Base-by-base conservation (phyloP, 2,329 filamentous ascomycete genomes). In the Coniochaeta prunicola region DNA sequence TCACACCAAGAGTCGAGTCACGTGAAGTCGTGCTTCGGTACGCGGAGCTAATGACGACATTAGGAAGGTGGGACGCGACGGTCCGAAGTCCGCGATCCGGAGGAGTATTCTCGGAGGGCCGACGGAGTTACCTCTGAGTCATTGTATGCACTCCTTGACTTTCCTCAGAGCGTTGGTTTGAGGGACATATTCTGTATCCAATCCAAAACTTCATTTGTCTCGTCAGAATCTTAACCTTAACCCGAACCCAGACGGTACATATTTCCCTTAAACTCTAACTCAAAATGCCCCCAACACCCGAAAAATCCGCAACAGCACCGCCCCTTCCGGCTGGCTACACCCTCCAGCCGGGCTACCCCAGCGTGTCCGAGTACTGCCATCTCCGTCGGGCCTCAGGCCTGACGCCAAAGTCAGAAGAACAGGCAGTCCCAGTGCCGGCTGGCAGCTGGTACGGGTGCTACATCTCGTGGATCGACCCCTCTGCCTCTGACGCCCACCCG, bases 401-500 rank as follows among this genome's bases (percentile, higher is more conserved):
- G 48, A 67, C 70, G 1, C 68, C 74, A 4, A 71, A 71, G 57
- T 76, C 68, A 1, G 59, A 66, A 7, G 69, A 70, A 2, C 74
- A 78, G 61, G 75, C 71, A 1, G 61, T 64, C 4, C 68, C 68
- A 4, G 68, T 73, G 3, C 53, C 73, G 4, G 59, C 63, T 1
- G 73, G 75, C 4, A 74, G 71, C 64, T 78, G 76, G 74, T 74
- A 74, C 59, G 73, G 74, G n/a, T 76, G 72, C 55, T 73, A 74
- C 64, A 64, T 77, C 57, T 68, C 67, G 1, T 69, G 70, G 60
- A 50, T 12, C 19, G 40, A 45, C 21, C 21, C 40, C 26, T 28
- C 45, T 34, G 55, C 15, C 38, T 56, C 2, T 54, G 19, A 24
- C 34, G 26, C 34, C 1, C 19, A 38, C 7, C 54, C 58, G 9